These are phyloP conservation scores for Elongisporangium prolatum DNA, from an alignment of 352 stramenopile species.

Conservation along the genomic window DNA sequence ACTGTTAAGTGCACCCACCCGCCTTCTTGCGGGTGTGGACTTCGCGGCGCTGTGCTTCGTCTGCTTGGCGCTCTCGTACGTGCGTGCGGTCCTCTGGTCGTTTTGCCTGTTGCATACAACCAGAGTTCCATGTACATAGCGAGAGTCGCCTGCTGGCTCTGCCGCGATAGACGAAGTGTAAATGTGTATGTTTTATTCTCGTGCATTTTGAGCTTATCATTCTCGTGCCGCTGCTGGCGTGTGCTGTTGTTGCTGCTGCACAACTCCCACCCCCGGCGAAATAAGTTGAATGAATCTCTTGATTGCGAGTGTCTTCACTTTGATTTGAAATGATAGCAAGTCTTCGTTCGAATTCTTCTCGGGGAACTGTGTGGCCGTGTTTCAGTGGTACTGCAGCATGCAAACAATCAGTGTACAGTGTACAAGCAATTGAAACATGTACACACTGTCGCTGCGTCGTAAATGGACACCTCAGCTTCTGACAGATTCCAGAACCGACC, in stretches of 20 bases:
- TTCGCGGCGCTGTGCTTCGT: constrained; percentile 1
- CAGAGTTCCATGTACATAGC: neutral
- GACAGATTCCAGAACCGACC: neutral
- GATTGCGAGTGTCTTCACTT: neutral
- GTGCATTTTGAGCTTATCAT: neutral
- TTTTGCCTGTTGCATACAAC: constrained; percentile 26
- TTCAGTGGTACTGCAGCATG: no score
- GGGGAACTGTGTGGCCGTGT: no score
- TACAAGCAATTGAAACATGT: neutral
- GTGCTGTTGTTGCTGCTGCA: neutral
- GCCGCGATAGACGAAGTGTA: neutral
- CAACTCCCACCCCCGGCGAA: neutral
- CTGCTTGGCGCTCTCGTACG: constrained; percentile 7
- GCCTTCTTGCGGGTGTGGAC: neutral
- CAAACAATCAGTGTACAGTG: no score
- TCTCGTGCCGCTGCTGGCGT: neutral
- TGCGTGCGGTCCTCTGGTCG: constrained; percentile 9
- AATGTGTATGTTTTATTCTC: neutral
- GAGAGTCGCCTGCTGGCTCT: neutral
- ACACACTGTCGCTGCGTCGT: neutral
- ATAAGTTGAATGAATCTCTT: neutral
- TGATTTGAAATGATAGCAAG: neutral
- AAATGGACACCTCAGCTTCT: neutral
- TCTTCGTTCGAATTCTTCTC: no score
- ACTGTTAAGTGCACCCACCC: constrained; percentile 1